Evolutionary conservation across 768 basidiomycete genomes (phyloP).

Genomic region (Chlorophyllum brunneum): DNA sequence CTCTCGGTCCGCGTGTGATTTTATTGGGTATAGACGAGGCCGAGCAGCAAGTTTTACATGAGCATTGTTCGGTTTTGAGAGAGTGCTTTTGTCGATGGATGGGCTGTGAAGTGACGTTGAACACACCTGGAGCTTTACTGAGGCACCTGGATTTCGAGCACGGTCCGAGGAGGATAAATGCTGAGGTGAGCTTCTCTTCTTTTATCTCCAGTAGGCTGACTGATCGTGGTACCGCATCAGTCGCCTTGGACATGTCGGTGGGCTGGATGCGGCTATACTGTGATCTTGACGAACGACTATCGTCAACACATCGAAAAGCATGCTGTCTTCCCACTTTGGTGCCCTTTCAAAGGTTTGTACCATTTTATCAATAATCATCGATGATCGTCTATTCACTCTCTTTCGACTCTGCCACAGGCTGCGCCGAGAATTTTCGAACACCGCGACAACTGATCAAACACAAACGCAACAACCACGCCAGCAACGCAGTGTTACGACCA

Average conservation of each 20-base stretch:
- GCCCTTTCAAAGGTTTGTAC: constrained; percentile 49
- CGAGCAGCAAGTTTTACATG: constrained; percentile 33
- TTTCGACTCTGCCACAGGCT: constrained; percentile 34
- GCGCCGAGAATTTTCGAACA: constrained; percentile 43
- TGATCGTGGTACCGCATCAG: constrained; percentile 20
- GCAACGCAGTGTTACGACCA: constrained; percentile 29
- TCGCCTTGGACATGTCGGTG: constrained; percentile 48
- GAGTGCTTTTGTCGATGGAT: constrained; percentile 49
- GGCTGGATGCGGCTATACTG: constrained; percentile 51
- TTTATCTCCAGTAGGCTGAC: constrained; percentile 1
- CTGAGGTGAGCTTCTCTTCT: constrained; percentile 15
- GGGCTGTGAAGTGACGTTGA: constrained; percentile 51
- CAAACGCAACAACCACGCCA: constrained; percentile 17
- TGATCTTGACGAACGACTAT: constrained; percentile 27
- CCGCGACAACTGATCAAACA: constrained; percentile 48
- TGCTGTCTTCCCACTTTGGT: constrained; percentile 36
- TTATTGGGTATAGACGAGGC: constrained; percentile 33
- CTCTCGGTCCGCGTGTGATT: constrained; percentile 13
- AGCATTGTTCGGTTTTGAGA: constrained; percentile 29
- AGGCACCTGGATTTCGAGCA: constrained; percentile 46
- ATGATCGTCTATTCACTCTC: constrained; percentile 10
- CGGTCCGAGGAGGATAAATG: constrained; percentile 15
- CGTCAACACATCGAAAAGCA: constrained; percentile 53
- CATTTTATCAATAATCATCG: not conserved
- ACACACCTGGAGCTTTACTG: constrained; percentile 46